phyloP scores from a whole-genome alignment of 306 rosid species.

The Phaseolus lunatus region DNA sequence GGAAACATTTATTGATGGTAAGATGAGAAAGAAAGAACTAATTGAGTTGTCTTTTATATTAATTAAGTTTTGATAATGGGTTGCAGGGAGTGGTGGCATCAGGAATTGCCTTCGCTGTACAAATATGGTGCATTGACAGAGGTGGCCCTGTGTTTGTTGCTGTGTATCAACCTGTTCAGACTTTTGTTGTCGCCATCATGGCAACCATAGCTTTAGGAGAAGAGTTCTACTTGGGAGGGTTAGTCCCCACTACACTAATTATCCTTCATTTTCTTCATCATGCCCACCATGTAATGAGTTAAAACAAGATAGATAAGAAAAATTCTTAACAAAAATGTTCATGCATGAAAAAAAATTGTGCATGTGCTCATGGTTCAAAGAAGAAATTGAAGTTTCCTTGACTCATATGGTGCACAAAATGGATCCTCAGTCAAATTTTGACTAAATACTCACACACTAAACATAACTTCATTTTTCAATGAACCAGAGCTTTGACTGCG shows the following conservation, averaged over 20 bases:
- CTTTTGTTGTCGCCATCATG: slow-evolving; percentile 95
- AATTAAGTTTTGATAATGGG: background rate
- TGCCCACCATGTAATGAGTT: background rate
- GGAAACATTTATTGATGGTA: background rate
- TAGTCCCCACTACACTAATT: background rate
- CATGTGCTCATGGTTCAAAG: background rate
- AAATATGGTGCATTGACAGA: slow-evolving; percentile 99
- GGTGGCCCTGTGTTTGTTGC: slow-evolving; percentile 99
- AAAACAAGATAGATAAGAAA: background rate
- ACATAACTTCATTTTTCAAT: background rate
- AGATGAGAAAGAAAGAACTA: slow-evolving; percentile 6
- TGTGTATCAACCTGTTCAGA: slow-evolving; percentile 98
- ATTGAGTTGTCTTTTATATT: background rate
- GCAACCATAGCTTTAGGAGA: slow-evolving; percentile 94
- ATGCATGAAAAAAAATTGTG: no score
- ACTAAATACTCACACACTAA: background rate
- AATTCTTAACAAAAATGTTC: no score
- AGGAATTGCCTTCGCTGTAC: slow-evolving; percentile 97
- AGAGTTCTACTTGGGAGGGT: slow-evolving; percentile 98
- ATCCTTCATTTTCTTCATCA: background rate
- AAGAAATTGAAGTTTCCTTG: background rate
- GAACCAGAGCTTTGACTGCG: slow-evolving; percentile 27
- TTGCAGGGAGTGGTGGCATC: slow-evolving; percentile 98
- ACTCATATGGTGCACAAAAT: background rate
- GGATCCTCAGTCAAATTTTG: background rate